Conservation (phyloP, 1,284 basidiomycete species). For the Tausonia pullulans region DNA sequence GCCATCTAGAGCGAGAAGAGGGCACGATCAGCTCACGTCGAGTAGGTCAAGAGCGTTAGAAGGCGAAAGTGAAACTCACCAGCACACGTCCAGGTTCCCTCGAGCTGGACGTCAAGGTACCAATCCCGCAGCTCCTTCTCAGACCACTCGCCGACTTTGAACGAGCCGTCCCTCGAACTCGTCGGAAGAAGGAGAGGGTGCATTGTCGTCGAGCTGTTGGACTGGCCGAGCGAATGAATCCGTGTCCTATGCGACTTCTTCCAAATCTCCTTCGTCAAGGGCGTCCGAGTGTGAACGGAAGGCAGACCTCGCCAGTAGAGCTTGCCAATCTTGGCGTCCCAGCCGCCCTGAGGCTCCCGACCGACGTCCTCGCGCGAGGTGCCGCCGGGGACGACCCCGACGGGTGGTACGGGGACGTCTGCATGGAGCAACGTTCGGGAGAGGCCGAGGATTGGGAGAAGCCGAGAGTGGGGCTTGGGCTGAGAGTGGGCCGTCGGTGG, state of each 20-base stretch:
- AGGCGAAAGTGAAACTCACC: not conserved
- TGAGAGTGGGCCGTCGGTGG: conserved; percentile 20
- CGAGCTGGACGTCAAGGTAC: conserved; percentile 34
- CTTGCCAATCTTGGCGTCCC: conserved; percentile 32
- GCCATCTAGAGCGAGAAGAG: not conserved
- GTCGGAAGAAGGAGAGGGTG: conserved; percentile 28
- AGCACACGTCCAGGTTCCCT: conserved; percentile 34
- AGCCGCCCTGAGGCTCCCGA: conserved; percentile 26
- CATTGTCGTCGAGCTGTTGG: conserved; percentile 22
- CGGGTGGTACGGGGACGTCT: conserved; percentile 35
- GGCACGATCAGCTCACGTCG: not conserved
- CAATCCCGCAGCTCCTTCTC: conserved; percentile 28
- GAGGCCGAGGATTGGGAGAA: conserved; percentile 33
- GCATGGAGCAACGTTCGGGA: conserved; percentile 33
- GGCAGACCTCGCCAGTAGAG: conserved; percentile 37
- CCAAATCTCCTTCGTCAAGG: conserved; percentile 29
- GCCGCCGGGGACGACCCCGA: conserved; percentile 27
- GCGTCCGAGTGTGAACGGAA: conserved; percentile 32
- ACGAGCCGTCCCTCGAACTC: conserved; percentile 25
- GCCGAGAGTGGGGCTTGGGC: conserved; percentile 33
- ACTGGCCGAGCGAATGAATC: conserved; percentile 32
- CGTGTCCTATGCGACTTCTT: conserved; percentile 33
- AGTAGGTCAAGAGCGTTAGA: not conserved
- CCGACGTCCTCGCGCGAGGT: conserved; percentile 31
- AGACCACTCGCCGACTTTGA: conserved; percentile 24